Evolutionary conservation across 495 filamentous ascomycete species (phyloP).

Genomic region (Penicillium manginii): DNA sequence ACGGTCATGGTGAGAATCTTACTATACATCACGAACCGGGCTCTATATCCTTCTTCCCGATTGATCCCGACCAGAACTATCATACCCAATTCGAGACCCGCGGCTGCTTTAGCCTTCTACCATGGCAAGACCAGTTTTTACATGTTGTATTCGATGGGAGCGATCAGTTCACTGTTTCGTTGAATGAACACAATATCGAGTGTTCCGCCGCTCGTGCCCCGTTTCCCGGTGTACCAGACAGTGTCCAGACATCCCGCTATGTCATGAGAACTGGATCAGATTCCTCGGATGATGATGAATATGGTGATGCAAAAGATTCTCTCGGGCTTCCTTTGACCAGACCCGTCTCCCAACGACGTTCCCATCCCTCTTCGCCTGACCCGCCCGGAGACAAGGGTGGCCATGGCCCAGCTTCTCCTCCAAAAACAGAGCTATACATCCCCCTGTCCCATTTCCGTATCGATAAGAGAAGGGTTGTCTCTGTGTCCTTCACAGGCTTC

Average conservation of each 20-base stretch:
- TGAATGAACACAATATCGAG: constrained; percentile 71
- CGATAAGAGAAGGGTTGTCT: constrained; percentile 60
- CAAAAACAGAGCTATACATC: constrained; percentile 65
- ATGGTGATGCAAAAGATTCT: constrained; percentile 2
- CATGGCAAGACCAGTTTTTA: constrained; percentile 60
- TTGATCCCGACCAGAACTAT: constrained; percentile 70
- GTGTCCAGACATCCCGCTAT: constrained; percentile 70
- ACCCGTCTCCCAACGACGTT: background rate
- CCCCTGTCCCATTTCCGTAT: constrained; percentile 76
- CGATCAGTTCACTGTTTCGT: constrained; percentile 67
- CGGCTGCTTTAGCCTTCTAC: constrained; percentile 62
- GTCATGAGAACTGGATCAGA: constrained; percentile 16
- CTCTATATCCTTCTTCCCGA: constrained; percentile 61
- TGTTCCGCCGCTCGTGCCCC: constrained; percentile 64
- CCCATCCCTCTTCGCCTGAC: background rate
- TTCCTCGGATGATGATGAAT: background rate
- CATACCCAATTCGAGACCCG: constrained; percentile 63
- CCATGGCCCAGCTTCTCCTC: constrained; percentile 8
- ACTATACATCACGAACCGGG: constrained; percentile 52
- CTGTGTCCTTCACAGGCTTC: constrained; percentile 72
- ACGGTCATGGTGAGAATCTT: constrained; percentile 68
- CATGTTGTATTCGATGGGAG: constrained; percentile 72
- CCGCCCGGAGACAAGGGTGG: background rate
- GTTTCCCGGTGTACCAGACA: constrained; percentile 76
- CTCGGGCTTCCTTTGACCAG: background rate